Evolutionary conservation across 768 basidiomycete species (phyloP).

Genomic region (Lactarius pseudohatsudake): DNA sequence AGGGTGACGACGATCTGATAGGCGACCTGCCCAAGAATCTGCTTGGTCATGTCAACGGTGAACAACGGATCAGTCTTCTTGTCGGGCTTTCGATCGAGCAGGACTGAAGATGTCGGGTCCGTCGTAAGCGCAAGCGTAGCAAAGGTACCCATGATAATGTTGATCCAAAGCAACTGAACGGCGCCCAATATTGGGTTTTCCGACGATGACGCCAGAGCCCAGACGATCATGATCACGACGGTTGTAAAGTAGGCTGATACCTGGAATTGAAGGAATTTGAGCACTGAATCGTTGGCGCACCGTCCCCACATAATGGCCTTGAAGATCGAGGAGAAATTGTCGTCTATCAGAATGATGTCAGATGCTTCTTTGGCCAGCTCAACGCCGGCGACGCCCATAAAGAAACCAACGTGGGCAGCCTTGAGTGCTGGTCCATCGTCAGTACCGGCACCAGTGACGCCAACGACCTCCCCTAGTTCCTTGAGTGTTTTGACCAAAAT

Average conservation of each 20-base stretch:
- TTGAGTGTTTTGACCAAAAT: constrained; percentile 89
- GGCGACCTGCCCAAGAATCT: constrained; percentile 84
- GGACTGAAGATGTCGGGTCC: constrained; percentile 79
- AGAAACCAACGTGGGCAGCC: constrained; percentile 94
- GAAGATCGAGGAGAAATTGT: constrained; percentile 94
- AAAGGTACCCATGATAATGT: constrained; percentile 98
- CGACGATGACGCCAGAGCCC: constrained; percentile 76
- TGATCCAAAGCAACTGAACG: constrained; percentile 97
- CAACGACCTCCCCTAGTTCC: constrained; percentile 83
- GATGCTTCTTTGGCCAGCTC: constrained; percentile 99
- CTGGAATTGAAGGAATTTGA: constrained; percentile 97
- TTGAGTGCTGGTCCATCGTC: constrained; percentile 97
- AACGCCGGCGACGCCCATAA: constrained; percentile 94
- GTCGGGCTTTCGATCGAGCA: constrained; percentile 89
- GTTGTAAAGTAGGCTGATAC: constrained; percentile 93
- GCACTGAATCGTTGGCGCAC: constrained; percentile 95
- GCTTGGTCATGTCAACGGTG: constrained; percentile 93
- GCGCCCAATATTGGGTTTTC: constrained; percentile 87
- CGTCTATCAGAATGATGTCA: constrained; percentile 98
- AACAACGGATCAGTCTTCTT: constrained; percentile 86
- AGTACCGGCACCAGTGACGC: constrained; percentile 96
- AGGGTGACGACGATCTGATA: constrained; percentile 86
- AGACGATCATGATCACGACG: constrained; percentile 88
- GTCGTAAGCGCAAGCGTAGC: constrained; percentile 97
- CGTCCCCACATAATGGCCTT: constrained; percentile 99